Evolutionary conservation across 257 asterid genomes (phyloP), one percentile per base, ranked within the genome.

Genomic region (Buddleja alternifolia): DNA sequence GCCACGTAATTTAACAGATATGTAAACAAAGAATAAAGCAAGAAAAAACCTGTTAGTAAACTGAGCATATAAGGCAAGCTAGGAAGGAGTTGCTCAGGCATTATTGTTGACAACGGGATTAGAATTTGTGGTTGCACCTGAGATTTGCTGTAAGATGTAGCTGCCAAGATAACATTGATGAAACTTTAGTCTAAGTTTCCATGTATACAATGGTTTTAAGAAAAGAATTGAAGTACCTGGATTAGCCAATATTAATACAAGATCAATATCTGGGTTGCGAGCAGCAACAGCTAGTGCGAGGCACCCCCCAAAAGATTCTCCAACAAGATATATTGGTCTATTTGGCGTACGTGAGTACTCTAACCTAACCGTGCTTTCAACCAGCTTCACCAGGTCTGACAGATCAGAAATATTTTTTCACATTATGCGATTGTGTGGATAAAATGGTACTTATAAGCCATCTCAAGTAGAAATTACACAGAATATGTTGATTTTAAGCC

Each of bases 281-380:
- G 97, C 85, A 75, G 97, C 98, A 82, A 92, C 84, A 69, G 90
- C 85, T 36, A 90, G 86, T 0, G 97, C 93, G 29, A 92, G 82
- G 78, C 96, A 88, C 73, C 79, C 95, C 51, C 98, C 97, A 46
- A 90, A 76, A 23, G 96, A 90, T 55, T 90, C 91, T 41, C 91
- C 98, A 62, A 90, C 79, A 32, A 92, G 87, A 82, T 92, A 92
- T 66, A 92, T 82, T 7, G 98, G 96, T 50, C 85, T 75, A 14
- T 75, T 76, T 23, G 88, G 95, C 34, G 77, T 73, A 48, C 73
- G 76, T 4, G 61, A 66, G 76, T 82, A 19, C 78, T 90, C 91
- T 12, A 55, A 70, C 70, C 77, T 81, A 45, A 88, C 88, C 25
- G 84, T 73, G 69, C 66, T 84, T 71, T 90, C 97, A 16, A 88